Conservation (phyloP, 768 basidiomycete genomes). For the Cystobasidiopsis lactophilus region DNA sequence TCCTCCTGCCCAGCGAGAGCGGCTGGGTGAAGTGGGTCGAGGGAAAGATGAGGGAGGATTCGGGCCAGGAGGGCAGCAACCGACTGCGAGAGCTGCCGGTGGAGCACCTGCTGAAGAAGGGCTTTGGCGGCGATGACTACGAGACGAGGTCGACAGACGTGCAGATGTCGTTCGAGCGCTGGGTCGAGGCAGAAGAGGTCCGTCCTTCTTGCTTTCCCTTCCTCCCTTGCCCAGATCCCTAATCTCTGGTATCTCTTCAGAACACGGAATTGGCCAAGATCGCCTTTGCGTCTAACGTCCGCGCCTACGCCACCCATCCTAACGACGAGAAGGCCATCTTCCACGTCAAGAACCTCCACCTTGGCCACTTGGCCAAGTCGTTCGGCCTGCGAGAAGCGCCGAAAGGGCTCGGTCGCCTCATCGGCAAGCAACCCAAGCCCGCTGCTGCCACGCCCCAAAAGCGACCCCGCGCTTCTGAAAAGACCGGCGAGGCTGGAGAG, state of each 20-base stretch:
- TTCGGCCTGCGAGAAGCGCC: conserved; percentile 79
- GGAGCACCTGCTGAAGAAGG: conserved; percentile 48
- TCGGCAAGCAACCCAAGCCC: not conserved
- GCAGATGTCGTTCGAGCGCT: conserved; percentile 80
- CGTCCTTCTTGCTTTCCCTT: conserved; percentile 18
- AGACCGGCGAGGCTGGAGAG: not conserved
- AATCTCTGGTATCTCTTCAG: conserved; percentile 28
- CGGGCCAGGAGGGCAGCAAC: conserved; percentile 17
- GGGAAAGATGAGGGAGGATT: conserved; percentile 38
- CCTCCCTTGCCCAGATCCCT: conserved; percentile 3
- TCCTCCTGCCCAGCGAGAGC: conserved; percentile 64
- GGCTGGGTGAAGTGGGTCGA: conserved; percentile 85
- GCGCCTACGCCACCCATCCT: conserved; percentile 94
- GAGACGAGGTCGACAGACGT: conserved; percentile 85
- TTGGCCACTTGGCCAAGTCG: conserved; percentile 75
- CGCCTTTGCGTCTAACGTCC: conserved; percentile 76
- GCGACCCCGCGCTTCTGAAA: not conserved
- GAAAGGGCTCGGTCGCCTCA: conserved; percentile 8
- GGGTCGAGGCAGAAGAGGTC: conserved; percentile 65
- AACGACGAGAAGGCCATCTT: conserved; percentile 88
- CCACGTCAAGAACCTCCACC: conserved; percentile 77
- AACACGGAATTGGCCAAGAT: conserved; percentile 53
- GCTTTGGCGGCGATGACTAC: conserved; percentile 68
- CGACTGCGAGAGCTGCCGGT: conserved; percentile 38
- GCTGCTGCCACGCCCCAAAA: not conserved